These are phyloP conservation scores for Eucalyptus regnans DNA, from an alignment of 345 rosid genomes.

Conservation along the genomic window DNA sequence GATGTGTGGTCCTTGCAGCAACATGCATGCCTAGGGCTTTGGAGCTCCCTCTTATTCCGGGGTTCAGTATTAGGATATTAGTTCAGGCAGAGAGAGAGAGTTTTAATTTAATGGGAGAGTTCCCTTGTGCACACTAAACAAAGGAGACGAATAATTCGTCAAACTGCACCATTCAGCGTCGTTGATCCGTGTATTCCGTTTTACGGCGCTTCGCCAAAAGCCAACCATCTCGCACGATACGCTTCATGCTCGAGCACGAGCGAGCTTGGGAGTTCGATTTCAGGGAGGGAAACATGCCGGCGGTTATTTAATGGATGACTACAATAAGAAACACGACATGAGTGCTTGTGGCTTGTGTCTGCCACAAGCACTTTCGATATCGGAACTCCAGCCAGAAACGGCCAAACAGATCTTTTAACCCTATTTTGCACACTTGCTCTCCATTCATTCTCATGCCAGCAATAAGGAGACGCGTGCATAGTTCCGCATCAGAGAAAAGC, in stretches of 20 bases:
- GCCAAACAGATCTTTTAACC: background rate
- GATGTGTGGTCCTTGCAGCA: background rate
- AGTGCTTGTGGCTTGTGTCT: too few relatives aligned
- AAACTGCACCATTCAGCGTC: background rate
- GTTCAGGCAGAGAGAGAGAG: background rate
- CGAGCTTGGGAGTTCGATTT: background rate
- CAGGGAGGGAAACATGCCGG: background rate
- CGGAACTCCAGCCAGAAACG: background rate
- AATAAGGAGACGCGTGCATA: background rate
- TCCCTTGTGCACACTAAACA: background rate
- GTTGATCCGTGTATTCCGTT: background rate
- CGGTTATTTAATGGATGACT: background rate
- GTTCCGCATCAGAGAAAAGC: background rate
- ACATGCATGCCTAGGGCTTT: background rate
- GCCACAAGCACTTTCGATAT: background rate
- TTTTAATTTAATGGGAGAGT: background rate
- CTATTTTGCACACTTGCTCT: background rate
- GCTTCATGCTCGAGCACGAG: background rate
- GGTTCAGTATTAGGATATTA: background rate
- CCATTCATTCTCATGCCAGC: background rate
- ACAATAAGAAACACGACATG: background rate
- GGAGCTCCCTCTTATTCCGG: background rate
- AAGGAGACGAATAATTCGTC: background rate
- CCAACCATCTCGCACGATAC: background rate
- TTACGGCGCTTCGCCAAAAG: background rate